Percentiles rank a stretch among this genome's conserved stretches.
Conservation (phyloP, 2,329 filamentous ascomycete genomes). For the Calonectria fujianensis region DNA sequence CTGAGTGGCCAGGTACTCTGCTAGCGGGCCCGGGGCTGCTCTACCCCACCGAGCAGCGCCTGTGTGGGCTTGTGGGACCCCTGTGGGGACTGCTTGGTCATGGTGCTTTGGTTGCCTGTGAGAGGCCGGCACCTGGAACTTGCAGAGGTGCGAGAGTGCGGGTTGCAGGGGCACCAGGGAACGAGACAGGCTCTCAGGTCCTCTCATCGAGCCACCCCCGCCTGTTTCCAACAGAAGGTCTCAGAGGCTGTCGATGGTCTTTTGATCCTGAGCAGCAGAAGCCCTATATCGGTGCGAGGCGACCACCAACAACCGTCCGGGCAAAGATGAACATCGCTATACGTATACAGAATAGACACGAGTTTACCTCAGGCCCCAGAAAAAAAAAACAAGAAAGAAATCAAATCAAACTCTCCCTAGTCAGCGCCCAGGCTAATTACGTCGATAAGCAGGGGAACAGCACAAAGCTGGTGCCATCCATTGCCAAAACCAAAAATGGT, state of each 20-base stretch:
- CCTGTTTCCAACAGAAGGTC: neutral
- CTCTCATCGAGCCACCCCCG: neutral
- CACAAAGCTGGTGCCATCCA: conserved; percentile 2
- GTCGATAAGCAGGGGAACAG: conserved; percentile 13
- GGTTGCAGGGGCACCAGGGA: conserved; percentile 37
- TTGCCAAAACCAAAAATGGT: conserved; percentile 15
- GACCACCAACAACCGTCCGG: neutral
- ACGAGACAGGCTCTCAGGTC: neutral
- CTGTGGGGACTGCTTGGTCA: conserved; percentile 51
- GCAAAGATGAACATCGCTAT: neutral
- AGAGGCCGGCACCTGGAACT: conserved; percentile 44
- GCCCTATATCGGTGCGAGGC: conserved; percentile 14
- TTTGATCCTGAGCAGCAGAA: neutral
- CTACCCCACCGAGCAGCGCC: conserved; percentile 33
- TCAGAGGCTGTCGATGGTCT: conserved; percentile 4
- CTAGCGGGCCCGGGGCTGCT: conserved; percentile 38
- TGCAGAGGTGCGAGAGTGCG: conserved; percentile 16
- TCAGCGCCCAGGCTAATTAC: conserved; percentile 13
- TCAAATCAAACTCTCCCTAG: conserved; percentile 17
- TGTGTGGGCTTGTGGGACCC: conserved; percentile 45
- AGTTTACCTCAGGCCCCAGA: neutral
- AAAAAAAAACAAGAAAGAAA: neutral
- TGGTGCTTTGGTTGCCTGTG: conserved; percentile 46
- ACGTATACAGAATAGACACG: neutral
- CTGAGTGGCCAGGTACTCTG: conserved; percentile 49